These are phyloP conservation scores for Starmerella etchellsii DNA, from an alignment of 805 yeast genomes.

Conservation along the genomic window DNA sequence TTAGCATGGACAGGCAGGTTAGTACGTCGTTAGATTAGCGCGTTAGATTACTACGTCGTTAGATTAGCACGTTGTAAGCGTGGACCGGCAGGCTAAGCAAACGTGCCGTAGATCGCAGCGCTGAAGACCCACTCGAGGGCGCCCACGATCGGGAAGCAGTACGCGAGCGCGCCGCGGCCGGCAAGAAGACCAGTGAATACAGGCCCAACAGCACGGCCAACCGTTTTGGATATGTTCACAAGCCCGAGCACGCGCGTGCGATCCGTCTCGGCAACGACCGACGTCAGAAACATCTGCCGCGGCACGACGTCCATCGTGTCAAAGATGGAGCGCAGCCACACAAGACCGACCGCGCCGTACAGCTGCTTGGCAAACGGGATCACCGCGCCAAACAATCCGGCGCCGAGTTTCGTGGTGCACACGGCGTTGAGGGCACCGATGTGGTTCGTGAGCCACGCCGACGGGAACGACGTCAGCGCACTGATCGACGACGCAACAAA, in stretches of 20 bases:
- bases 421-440: slow-evolving; percentile 75
- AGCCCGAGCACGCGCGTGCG: slow-evolving; percentile 70
- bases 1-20: too few relatives aligned
- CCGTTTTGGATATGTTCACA: slow-evolving; percentile 74
- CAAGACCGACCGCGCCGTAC: slow-evolving; percentile 37
- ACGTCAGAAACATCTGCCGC: slow-evolving; percentile 64
- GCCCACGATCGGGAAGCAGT: slow-evolving; percentile 28
- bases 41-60: too few relatives aligned
- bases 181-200: slow-evolving; percentile 66
- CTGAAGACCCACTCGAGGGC: slow-evolving; percentile 25
- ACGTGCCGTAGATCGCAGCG: slow-evolving; percentile 11
- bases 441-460: slow-evolving; percentile 51
- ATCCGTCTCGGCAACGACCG: slow-evolving; percentile 49
- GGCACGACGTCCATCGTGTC: slow-evolving; percentile 88
- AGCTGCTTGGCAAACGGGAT: slow-evolving; percentile 37
- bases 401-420: slow-evolving; percentile 61
- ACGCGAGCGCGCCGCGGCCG: slow-evolving; percentile 24
- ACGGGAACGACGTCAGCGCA: slow-evolving; percentile 44
- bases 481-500: slow-evolving; percentile 31
- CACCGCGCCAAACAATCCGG: slow-evolving; percentile 48
- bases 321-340: slow-evolving; percentile 47
- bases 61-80: too few relatives aligned
- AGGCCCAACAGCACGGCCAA: slow-evolving; percentile 76
- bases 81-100: too few relatives aligned
- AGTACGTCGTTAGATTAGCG: too few relatives aligned